Percentiles rank a stretch among this genome's conserved stretches.
Conservation (phyloP, 345 rosid species). For the Salix purpurea region DNA sequence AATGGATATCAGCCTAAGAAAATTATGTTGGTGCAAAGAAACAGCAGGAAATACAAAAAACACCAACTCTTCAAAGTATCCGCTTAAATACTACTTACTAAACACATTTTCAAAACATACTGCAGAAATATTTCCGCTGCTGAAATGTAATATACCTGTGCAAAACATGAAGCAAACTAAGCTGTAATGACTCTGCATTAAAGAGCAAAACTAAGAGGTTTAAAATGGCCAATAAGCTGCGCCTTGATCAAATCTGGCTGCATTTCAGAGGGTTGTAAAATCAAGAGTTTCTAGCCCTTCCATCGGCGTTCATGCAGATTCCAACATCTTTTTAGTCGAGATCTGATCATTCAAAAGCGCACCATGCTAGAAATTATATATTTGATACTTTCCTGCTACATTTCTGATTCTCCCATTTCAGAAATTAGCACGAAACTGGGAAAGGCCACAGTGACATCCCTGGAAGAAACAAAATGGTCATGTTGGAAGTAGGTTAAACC, state of each 20-base stretch:
- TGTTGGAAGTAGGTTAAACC: neutral
- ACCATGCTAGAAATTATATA: neutral
- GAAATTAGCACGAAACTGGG: constrained; percentile 61
- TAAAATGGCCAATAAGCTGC: neutral
- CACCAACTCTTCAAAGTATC: neutral
- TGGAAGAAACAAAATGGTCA: constrained; percentile 20
- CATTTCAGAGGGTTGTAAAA: too few species aligned
- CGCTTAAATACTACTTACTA: neutral
- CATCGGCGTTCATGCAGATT: neutral
- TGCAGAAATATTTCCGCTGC: too few species aligned
- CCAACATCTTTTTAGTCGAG: neutral
- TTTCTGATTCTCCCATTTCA: constrained; percentile 62
- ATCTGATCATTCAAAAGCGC: neutral
- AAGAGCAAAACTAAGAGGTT: neutral
- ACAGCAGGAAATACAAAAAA: neutral
- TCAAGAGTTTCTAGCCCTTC: too few species aligned
- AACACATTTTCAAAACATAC: too few species aligned
- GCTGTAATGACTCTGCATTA: too few species aligned
- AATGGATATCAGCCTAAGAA: neutral
- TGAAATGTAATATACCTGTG: too few species aligned
- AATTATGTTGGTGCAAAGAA: neutral
- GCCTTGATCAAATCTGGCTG: neutral
- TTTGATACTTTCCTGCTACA: constrained; percentile 15
- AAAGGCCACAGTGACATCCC: constrained; percentile 76
- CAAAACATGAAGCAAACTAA: too few species aligned